phyloP scores from a whole-genome alignment of 148 eudicot species.

The Diospyros kaki region DNA sequence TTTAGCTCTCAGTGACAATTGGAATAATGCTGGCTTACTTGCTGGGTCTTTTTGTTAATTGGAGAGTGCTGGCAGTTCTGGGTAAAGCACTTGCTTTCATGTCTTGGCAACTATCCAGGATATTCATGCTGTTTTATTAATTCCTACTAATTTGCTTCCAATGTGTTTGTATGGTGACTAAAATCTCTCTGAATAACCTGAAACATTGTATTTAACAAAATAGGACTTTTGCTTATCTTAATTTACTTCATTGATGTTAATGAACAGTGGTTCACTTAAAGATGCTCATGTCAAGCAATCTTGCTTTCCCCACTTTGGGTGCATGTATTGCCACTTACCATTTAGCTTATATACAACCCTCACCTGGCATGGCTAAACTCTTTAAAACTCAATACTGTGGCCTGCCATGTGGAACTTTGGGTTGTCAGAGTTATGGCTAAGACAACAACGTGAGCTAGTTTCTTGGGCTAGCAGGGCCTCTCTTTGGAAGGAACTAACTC shows the following conservation, averaged over 20 bases:
- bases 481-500: no score
- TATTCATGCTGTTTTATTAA: background rate
- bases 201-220: background rate
- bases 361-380: no score
- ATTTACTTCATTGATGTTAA: background rate
- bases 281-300: background rate
- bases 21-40: conserved; percentile 91
- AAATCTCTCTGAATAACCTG: background rate
- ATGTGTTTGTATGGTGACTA: background rate
- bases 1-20: conserved; percentile 84
- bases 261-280: background rate
- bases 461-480: no score
- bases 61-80: conserved; percentile 86
- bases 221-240: background rate
- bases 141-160: background rate
- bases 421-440: no score
- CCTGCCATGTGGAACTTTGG: no score
- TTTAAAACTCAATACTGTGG: no score
- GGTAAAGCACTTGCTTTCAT: conserved; percentile 31
- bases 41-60: conserved; percentile 77
- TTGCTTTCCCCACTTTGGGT: background rate
- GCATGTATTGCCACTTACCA: no score
- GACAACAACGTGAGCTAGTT: no score
- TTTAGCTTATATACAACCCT: no score
- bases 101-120: background rate